These are phyloP conservation scores for Sphaerostilbella broomeana DNA, from an alignment of 2,329 filamentous ascomycete genomes.

Conservation along the genomic window DNA sequence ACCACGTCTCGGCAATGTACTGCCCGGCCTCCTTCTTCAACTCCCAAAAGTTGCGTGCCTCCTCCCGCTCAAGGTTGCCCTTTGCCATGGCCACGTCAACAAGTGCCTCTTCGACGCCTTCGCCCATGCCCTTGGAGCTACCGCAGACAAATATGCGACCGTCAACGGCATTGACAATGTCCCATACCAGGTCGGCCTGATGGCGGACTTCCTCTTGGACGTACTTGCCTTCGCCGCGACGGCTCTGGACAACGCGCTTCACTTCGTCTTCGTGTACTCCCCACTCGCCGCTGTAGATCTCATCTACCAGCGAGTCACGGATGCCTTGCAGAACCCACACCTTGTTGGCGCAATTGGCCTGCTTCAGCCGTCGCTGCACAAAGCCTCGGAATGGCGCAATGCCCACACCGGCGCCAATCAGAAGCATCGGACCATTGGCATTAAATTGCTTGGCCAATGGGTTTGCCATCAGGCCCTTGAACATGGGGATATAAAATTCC, in stretches of 20 bases:
- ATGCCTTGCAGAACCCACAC: slow-evolving; percentile 95
- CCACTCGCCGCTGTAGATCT: slow-evolving; percentile 95
- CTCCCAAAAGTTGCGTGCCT: slow-evolving; percentile 82
- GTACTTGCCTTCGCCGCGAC: slow-evolving; percentile 74
- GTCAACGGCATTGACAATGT: slow-evolving; percentile 92
- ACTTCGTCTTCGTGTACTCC: slow-evolving; percentile 85
- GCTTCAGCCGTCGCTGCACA: slow-evolving; percentile 87
- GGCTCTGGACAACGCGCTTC: slow-evolving; percentile 73
- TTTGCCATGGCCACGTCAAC: slow-evolving; percentile 89
- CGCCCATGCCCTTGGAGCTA: slow-evolving; percentile 92
- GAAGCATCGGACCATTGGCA: slow-evolving; percentile 90
- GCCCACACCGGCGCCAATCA: slow-evolving; percentile 93
- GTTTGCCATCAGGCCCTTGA: slow-evolving; percentile 96
- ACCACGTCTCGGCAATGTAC: slow-evolving; percentile 85
- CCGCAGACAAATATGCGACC: slow-evolving; percentile 95
- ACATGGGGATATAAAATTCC: slow-evolving; percentile 84
- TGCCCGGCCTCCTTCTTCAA: slow-evolving; percentile 88
- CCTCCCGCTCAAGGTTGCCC: slow-evolving; percentile 74
- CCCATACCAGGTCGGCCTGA: slow-evolving; percentile 97
- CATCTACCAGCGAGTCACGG: slow-evolving; percentile 88
- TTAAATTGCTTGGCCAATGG: slow-evolving; percentile 88
- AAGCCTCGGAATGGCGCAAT: slow-evolving; percentile 97
- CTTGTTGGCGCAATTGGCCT: slow-evolving; percentile 94
- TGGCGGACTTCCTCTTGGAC: slow-evolving; percentile 91
- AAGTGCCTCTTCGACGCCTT: slow-evolving; percentile 83